Percentiles rank a stretch among this genome's conserved stretches.
Conservation (phyloP, 345 rosid genomes). For the Citrus hindsii region DNA sequence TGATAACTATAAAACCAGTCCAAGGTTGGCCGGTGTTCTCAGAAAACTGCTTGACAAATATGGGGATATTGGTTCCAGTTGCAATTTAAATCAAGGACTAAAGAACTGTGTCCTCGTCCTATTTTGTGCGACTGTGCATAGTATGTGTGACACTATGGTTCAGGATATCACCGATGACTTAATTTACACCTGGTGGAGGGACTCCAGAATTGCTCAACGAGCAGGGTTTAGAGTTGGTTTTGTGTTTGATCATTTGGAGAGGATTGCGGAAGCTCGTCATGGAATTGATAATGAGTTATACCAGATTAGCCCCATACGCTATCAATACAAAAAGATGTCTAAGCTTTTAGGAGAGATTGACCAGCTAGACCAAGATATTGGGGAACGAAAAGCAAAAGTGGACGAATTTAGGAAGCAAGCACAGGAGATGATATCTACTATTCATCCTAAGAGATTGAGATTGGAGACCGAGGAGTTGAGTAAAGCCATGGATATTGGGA, state of each 20-base stretch:
- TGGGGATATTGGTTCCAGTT: background rate
- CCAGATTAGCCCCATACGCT: background rate
- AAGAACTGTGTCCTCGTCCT: background rate
- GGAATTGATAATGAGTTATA: no score
- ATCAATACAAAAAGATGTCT: background rate
- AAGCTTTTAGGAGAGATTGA: background rate
- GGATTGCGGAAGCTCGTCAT: background rate
- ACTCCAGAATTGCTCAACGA: background rate
- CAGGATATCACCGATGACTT: background rate
- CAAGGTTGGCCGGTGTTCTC: background rate
- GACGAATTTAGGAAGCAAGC: background rate
- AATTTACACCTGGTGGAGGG: background rate
- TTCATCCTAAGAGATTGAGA: background rate
- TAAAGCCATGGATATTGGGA: background rate
- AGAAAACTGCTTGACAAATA: background rate
- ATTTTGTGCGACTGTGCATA: background rate
- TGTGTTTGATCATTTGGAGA: background rate
- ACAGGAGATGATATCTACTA: background rate
- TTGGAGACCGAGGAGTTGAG: background rate
- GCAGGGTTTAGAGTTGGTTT: background rate
- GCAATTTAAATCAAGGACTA: background rate
- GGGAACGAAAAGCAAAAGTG: background rate
- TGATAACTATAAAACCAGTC: no score
- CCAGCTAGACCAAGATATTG: background rate
- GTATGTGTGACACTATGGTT: background rate